Percentiles rank a stretch among this genome's conserved stretches.
Evolutionary conservation across 2,329 filamentous ascomycete genomes (phyloP).

Genomic region (Coniochaeta sp.): DNA sequence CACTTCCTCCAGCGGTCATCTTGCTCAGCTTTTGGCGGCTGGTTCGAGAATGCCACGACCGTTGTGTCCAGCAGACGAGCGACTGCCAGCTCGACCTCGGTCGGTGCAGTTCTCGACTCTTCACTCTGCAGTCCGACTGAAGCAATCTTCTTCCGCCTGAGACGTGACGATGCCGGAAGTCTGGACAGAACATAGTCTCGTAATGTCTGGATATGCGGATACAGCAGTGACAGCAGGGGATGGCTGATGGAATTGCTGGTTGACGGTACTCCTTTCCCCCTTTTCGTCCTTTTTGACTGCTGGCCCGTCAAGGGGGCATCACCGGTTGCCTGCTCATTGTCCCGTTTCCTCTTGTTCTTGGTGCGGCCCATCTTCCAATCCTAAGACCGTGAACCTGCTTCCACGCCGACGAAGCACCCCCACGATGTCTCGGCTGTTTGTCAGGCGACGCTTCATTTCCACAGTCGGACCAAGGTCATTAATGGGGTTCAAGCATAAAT

Average conservation of each 20-base stretch:
- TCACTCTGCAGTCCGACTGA: slow-evolving; percentile 28
- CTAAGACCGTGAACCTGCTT: not conserved
- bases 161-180: slow-evolving; percentile 60
- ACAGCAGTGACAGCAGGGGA: slow-evolving; percentile 63
- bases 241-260: slow-evolving; percentile 31
- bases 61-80: slow-evolving; percentile 60
- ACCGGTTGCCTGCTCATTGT: not conserved
- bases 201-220: slow-evolving; percentile 57
- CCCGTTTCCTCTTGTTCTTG: not conserved
- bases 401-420: not conserved
- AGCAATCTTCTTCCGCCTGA: slow-evolving; percentile 50
- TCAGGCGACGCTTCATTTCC: not conserved
- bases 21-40: slow-evolving; percentile 1
- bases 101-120: slow-evolving; percentile 10
- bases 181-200: slow-evolving; percentile 62
- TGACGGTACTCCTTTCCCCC: too few species aligned
- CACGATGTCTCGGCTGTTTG: not conserved
- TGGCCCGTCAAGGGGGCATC: not conserved
- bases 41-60: slow-evolving; percentile 50
- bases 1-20: slow-evolving; percentile 48
- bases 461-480: not conserved
- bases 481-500: not conserved
- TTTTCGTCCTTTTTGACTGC: not conserved
- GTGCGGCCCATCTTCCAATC: not conserved
- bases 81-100: slow-evolving; percentile 34